These are phyloP conservation scores for Xylaria curta DNA, from an alignment of 495 filamentous ascomycete genomes.

Conservation along the genomic window DNA sequence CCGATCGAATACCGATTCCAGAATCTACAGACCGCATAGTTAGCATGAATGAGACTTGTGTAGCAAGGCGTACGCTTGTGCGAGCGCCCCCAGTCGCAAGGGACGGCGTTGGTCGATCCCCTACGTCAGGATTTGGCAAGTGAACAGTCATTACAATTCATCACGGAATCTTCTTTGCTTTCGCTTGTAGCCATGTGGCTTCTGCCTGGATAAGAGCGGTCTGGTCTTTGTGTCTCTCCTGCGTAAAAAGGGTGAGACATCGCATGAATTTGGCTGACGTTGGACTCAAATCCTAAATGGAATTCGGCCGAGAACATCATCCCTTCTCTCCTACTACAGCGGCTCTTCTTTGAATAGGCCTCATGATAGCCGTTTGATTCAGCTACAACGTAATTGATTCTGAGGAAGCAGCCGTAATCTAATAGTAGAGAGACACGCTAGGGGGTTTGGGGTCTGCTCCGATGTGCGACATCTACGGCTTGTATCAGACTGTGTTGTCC, in stretches of 20 bases:
- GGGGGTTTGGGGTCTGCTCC: not conserved
- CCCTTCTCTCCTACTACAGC: not conserved
- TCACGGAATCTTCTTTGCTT: not conserved
- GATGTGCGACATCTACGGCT: not conserved
- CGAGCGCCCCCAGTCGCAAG: not conserved
- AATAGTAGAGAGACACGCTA: not conserved
- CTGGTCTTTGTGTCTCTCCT: not conserved
- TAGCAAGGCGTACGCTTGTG: not conserved
- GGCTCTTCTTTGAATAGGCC: not conserved
- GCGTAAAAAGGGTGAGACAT: conserved; percentile 5
- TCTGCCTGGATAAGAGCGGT: conserved; percentile 1
- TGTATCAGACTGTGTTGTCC: not conserved
- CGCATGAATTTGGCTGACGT: conserved; percentile 17
- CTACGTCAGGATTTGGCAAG: not conserved
- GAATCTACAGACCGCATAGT: not conserved
- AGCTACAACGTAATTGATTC: not conserved
- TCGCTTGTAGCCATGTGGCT: not conserved
- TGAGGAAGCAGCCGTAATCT: not conserved
- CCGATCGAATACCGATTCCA: not conserved
- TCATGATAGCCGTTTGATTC: not conserved
- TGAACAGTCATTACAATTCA: not conserved
- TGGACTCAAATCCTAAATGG: not conserved
- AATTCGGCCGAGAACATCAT: conserved; percentile 7
- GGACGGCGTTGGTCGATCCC: no score
- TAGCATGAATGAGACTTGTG: conserved; percentile 3